Evolutionary conservation across 2,329 filamentous ascomycete genomes (phyloP).

Genomic region (Phoma sp.): DNA sequence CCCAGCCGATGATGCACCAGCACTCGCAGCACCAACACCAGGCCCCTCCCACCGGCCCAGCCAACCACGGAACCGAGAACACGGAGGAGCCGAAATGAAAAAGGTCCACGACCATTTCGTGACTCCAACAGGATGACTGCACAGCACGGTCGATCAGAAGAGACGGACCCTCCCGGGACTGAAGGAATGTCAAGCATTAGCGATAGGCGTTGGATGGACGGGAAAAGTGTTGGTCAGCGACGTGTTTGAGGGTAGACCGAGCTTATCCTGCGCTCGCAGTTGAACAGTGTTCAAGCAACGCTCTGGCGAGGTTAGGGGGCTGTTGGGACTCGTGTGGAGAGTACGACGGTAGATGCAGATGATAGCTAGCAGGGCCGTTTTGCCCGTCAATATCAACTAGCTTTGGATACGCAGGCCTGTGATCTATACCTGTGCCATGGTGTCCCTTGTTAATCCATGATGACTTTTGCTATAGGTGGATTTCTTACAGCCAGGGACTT

Average conservation of each 20-base stretch:
- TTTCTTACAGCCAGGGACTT: too few relatives aligned
- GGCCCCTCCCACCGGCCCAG: constrained; percentile 43
- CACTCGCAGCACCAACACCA: constrained; percentile 49
- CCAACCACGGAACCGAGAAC: constrained; percentile 42
- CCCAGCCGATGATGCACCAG: constrained; percentile 52
- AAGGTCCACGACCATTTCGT: constrained; percentile 15
- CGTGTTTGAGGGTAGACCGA: neutral
- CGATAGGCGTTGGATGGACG: constrained; percentile 44
- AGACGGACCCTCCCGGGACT: constrained; percentile 40
- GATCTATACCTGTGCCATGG: too few relatives aligned
- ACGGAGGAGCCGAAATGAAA: constrained; percentile 49
- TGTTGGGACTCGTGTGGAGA: neutral
- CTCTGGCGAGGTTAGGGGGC: neutral
- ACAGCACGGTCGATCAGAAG: constrained; percentile 13
- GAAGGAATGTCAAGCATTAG: constrained; percentile 43
- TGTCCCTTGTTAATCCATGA: too few relatives aligned
- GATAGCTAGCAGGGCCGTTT: constrained; percentile 9
- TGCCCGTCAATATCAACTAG: constrained; percentile 1
- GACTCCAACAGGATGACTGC: constrained; percentile 12
- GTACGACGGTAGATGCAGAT: neutral
- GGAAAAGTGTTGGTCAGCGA: constrained; percentile 8
- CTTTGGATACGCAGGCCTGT: constrained; percentile 4
- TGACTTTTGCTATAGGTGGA: too few relatives aligned
- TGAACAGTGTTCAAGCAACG: neutral
- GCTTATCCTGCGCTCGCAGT: neutral